Base-by-base conservation (phyloP, 352 stramenopile species). In the Phytopythium litorale region DNA sequence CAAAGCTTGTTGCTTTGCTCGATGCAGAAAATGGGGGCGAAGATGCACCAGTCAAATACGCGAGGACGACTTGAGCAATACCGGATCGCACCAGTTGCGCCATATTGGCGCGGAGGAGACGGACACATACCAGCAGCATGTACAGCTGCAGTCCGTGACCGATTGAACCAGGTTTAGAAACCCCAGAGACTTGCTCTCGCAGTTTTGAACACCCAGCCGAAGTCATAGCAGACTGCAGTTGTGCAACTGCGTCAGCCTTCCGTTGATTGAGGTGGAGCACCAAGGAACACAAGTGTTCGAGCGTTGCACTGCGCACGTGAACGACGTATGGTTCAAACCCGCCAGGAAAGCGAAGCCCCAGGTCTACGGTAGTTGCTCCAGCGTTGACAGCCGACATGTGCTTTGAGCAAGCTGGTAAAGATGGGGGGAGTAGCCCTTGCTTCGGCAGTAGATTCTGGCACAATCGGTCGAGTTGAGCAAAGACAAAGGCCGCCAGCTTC, bases 381-480 rank as follows among this genome's bases (percentile, higher is more conserved):
- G 11, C 7, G 16, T 51, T 30, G 11, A 51, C 7, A n/a, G 21
- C n/a, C 8, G 21, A 54, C 13, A 58, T 68, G 7, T 51, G 8
- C 16, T 78, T 65, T 23, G 54, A 30, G 25, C 58, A 64, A 8
- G 28, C 16, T 15, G 48, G 25, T 1, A 33, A 35, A 7, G 30
- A 23, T n/a, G 46, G 1, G 13, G 21, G 46, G 2, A 18, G 13
- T 16, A 43, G 64, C 12, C 64, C 70, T 43, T 58, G 49, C 40
- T 86, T 87, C 0, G 76, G 66, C 1, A 85, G 32, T 58, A 81
- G 85, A 3, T 75, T 65, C 23, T 78, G 67, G 25, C 65, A 82
- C 9, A 96, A 65, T 15, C 86, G 72, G 54, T 96, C 88, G 21
- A 97, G 69, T 33, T 96, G 82, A 2, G 88, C 89, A 13, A 97